Percentiles rank a stretch among this genome's conserved stretches.
phyloP scores from a whole-genome alignment of 768 basidiomycete species.

The Obba rivulosa region DNA sequence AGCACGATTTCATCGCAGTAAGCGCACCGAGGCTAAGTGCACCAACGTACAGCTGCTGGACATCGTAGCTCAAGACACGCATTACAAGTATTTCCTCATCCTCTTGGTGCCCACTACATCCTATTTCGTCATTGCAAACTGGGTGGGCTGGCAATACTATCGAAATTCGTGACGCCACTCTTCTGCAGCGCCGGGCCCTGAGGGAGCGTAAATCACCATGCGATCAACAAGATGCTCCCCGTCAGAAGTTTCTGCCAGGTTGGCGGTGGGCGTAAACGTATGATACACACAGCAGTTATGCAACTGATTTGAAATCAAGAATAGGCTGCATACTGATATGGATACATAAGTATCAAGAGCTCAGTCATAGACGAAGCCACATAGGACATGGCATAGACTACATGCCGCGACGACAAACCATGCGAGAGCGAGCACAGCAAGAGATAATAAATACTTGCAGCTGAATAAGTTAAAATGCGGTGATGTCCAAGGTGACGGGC shows the following conservation, averaged over 20 bases:
- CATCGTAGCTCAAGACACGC: constrained; percentile 60
- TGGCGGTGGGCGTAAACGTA: too few relatives aligned
- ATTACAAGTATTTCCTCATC: constrained; percentile 86
- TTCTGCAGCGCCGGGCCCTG: too few relatives aligned
- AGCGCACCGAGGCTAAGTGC: not conserved
- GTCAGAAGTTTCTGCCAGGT: too few relatives aligned
- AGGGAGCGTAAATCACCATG: too few relatives aligned
- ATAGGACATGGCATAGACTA: too few relatives aligned
- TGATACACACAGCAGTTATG: too few relatives aligned
- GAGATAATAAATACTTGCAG: not conserved
- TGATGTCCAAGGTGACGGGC: not conserved
- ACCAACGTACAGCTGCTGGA: constrained; percentile 50
- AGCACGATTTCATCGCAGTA: constrained; percentile 18
- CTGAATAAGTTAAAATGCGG: constrained; percentile 3
- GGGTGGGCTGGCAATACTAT: constrained; percentile 99
- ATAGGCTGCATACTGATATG: too few relatives aligned
- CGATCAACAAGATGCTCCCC: too few relatives aligned
- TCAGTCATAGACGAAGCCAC: too few relatives aligned
- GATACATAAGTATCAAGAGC: too few relatives aligned
- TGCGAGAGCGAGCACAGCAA: not conserved
- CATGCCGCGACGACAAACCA: not conserved
- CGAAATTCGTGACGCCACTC: constrained; percentile 64
- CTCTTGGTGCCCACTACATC: constrained; percentile 75
- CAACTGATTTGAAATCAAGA: too few relatives aligned
- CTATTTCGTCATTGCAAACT: constrained; percentile 95